Percentiles rank a stretch among this genome's conserved stretches.
Evolutionary conservation across 371 early-diverging fungal genomes (phyloP).

Genomic region (Batrachochytrium dendrobatidis): DNA sequence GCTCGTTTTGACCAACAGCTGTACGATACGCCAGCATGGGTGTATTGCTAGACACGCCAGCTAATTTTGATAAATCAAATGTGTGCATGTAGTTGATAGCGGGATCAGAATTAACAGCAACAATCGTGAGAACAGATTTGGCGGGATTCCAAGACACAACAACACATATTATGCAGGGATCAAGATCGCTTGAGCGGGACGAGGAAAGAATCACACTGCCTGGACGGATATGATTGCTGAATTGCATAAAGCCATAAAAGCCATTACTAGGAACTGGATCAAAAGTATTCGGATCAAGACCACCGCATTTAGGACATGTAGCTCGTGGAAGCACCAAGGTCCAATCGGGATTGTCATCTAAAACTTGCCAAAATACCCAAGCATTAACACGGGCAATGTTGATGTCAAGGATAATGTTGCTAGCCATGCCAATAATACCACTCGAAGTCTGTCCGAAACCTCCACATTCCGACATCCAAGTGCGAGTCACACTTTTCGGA

Average conservation of each 20-base stretch:
- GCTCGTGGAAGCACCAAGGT: background rate
- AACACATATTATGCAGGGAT: background rate
- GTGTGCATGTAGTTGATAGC: background rate
- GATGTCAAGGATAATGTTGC: background rate
- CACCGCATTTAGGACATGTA: background rate
- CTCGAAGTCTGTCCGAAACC: background rate
- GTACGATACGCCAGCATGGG: background rate
- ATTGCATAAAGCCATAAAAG: constrained; percentile 1
- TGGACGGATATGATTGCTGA: background rate
- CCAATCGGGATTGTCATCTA: background rate
- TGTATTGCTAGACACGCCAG: background rate
- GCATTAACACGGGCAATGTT: background rate
- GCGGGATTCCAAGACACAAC: background rate
- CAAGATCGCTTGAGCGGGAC: background rate
- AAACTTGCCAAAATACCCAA: background rate
- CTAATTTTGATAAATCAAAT: background rate
- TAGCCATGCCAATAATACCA: background rate
- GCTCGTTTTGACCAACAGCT: background rate
- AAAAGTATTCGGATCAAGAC: background rate
- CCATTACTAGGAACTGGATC: background rate
- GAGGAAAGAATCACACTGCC: background rate
- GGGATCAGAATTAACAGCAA: background rate
- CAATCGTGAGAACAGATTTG: background rate
- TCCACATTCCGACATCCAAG: background rate
- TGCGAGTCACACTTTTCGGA: background rate